Conservation (phyloP, 2,329 filamentous ascomycete genomes). For the Pseudonectria buxi region DNA sequence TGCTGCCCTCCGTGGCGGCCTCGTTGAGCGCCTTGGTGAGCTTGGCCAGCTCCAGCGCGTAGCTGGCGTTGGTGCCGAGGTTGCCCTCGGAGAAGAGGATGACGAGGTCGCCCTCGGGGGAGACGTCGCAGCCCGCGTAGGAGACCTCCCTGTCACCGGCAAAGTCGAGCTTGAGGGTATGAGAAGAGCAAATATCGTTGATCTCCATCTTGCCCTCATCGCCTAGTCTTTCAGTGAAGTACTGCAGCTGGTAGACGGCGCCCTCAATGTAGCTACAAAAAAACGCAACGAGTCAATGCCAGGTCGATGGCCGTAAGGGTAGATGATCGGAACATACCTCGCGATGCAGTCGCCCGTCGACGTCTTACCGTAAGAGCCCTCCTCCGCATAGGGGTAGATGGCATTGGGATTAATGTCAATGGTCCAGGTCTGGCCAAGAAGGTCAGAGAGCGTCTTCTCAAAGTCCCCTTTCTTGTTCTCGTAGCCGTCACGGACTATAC, state of each 20-base stretch:
- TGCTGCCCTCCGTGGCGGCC: conserved; percentile 27
- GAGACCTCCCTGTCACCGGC: conserved; percentile 35
- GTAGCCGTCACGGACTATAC: conserved; percentile 45
- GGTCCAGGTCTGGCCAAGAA: conserved; percentile 43
- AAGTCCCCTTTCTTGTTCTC: conserved; percentile 39
- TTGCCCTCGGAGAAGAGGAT: conserved; percentile 38
- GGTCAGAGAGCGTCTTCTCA: conserved; percentile 36
- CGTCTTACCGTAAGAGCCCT: conserved; percentile 33
- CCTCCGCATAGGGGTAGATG: conserved; percentile 40
- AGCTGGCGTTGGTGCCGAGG: conserved; percentile 40
- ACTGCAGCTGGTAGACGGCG: conserved; percentile 34
- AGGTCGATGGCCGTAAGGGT: neutral
- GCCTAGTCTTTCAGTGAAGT: conserved; percentile 31
- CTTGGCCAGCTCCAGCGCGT: conserved; percentile 29
- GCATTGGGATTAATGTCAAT: conserved; percentile 40
- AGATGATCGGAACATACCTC: conserved; percentile 25
- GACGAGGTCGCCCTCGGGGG: conserved; percentile 36
- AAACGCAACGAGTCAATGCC: neutral
- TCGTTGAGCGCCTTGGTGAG: conserved; percentile 40
- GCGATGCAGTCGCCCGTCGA: conserved; percentile 39
- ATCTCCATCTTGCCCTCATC: conserved; percentile 37
- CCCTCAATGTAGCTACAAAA: conserved; percentile 36
- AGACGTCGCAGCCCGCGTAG: conserved; percentile 39
- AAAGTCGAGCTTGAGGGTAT: conserved; percentile 39
- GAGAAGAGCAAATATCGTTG: conserved; percentile 38